These are phyloP conservation scores for Phialocephala subalpina DNA, from an alignment of 2,329 filamentous ascomycete genomes.

Conservation along the genomic window DNA sequence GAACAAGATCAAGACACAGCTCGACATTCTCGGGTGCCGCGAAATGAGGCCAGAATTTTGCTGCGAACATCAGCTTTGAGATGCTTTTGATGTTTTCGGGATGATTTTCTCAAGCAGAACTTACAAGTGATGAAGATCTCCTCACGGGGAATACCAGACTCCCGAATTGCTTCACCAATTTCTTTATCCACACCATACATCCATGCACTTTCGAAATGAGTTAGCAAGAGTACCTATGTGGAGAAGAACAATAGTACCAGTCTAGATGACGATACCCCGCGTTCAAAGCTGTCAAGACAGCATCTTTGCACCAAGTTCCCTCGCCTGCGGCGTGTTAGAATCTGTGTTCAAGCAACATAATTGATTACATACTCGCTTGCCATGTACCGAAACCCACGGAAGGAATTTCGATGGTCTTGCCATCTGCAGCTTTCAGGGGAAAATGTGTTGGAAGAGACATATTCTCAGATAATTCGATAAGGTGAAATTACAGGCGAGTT, in stretches of 20 bases:
- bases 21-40: slow-evolving; percentile 52
- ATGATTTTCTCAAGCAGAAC: no score
- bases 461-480: background rate
- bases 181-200: slow-evolving; percentile 21
- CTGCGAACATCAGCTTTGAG: background rate
- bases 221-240: background rate
- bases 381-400: slow-evolving; percentile 27
- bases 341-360: no score
- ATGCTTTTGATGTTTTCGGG: no score
- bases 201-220: slow-evolving; percentile 7
- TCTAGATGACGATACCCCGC: slow-evolving; percentile 13
- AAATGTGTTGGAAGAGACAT: slow-evolving; percentile 30
- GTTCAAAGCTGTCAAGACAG: slow-evolving; percentile 25
- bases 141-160: slow-evolving; percentile 46
- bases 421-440: slow-evolving; percentile 22
- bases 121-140: slow-evolving; percentile 54
- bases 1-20: slow-evolving; percentile 72
- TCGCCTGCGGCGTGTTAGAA: slow-evolving; percentile 7
- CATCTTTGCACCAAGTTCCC: slow-evolving; percentile 26
- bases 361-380: slow-evolving; percentile 13
- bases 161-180: slow-evolving; percentile 50
- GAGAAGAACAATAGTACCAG: background rate
- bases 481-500: no score
- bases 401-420: slow-evolving; percentile 27
- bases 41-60: slow-evolving; percentile 58